These are phyloP conservation scores for Phalaenopsis hybrid DNA, from an alignment of 116 monocot genomes.

Conservation along the genomic window DNA sequence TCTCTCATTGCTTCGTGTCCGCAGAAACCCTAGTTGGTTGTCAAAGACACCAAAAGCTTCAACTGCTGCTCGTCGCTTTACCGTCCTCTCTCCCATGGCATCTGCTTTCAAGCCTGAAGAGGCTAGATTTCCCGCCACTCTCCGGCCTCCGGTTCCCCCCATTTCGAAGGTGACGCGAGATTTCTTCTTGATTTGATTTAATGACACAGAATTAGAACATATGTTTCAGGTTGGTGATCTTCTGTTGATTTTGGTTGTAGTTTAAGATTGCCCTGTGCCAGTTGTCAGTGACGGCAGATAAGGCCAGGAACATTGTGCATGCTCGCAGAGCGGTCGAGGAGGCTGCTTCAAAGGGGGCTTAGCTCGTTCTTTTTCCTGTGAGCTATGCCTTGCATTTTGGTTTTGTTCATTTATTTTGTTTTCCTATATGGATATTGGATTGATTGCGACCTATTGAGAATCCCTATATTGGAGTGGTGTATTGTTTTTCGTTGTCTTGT, in stretches of 20 bases:
- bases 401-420: background rate
- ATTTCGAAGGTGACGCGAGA: conserved; percentile 44
- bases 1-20: background rate
- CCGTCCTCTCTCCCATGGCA: conserved; percentile 29
- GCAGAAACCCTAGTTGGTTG: background rate
- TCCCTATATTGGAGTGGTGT: background rate
- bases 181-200: conserved; percentile 16
- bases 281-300: conserved; percentile 76
- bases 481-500: background rate
- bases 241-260: conserved; percentile 19
- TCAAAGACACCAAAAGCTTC: background rate
- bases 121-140: conserved; percentile 59
- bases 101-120: conserved; percentile 50
- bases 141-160: conserved; percentile 37
- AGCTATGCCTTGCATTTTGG: conserved; percentile 1
- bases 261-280: conserved; percentile 94
- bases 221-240: background rate
- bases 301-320: conserved; percentile 77
- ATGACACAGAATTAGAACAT: conserved; percentile 32
- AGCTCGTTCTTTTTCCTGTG: conserved; percentile 88
- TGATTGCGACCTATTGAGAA: background rate
- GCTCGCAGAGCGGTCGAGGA: conserved; percentile 78
- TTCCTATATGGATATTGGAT: background rate
- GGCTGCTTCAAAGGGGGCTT: conserved; percentile 65
- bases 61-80: background rate